These are phyloP conservation scores for Candida coleopterorum DNA, from an alignment of 805 yeast genomes.

Conservation along the genomic window DNA sequence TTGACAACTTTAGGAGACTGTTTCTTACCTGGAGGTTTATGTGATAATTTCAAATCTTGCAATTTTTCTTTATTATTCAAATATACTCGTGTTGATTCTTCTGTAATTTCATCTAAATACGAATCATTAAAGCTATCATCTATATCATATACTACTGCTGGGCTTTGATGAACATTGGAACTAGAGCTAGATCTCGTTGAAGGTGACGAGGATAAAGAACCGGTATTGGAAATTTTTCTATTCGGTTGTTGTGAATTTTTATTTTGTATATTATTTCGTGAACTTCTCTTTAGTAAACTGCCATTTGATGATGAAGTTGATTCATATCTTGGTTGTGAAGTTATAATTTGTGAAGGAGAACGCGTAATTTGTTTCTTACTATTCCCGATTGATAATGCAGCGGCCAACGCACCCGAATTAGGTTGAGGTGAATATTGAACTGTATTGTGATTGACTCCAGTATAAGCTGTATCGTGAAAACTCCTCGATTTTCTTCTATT, in stretches of 20 bases:
- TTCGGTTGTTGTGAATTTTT: conserved; percentile 1
- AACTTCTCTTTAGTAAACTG: conserved; percentile 12
- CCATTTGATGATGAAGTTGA: conserved; percentile 7
- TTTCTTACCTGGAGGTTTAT: conserved; percentile 6
- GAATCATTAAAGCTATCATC: conserved; percentile 32
- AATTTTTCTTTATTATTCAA: conserved; percentile 29
- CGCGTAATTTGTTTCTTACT: conserved; percentile 9
- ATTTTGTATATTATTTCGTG: conserved; percentile 7
- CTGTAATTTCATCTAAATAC: conserved; percentile 26
- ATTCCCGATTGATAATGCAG: conserved; percentile 41
- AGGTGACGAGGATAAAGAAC: conserved; percentile 7
- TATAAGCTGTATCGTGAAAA: conserved; percentile 32
- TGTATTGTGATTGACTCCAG: conserved; percentile 35
- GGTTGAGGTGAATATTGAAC: conserved; percentile 33
- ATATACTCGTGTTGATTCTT: conserved; percentile 17
- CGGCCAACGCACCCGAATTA: conserved; percentile 37
- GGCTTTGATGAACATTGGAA: conserved; percentile 4
- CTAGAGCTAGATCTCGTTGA: conserved; percentile 8
- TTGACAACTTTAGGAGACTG: conserved; percentile 17
- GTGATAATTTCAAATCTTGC: conserved; percentile 30
- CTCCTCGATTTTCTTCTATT: conserved; percentile 28
- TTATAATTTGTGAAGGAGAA: conserved; percentile 1
- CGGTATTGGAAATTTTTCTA: conserved; percentile 10
- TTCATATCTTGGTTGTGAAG: conserved; percentile 1
- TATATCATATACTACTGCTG: conserved; percentile 14